Base-by-base conservation (phyloP, 2,329 filamentous ascomycete species). In the Monosporascus sp. region DNA sequence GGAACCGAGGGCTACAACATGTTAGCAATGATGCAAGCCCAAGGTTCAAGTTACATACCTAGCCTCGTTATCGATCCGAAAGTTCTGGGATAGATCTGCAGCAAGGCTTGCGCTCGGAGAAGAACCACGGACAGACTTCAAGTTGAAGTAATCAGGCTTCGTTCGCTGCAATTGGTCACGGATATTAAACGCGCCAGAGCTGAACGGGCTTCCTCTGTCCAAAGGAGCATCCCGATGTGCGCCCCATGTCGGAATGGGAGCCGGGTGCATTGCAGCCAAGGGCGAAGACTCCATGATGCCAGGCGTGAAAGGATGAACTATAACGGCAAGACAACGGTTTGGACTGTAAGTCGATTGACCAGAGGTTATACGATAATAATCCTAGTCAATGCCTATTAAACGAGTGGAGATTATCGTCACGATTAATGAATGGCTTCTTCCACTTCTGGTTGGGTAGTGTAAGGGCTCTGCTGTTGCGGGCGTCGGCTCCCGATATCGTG, bases 61-160 rank as follows among this genome's bases (percentile, higher is more conserved):
- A 67, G 88, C 70, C 52, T 83, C 79, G 56, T 74, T 90, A 72
- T 97, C 92, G 69, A 97, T 89, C 68, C 93, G 89, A 70, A 97
- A 96, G 76, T 97, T 99, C 69, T 96, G 91, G 54, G 92, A 97
- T 63, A 97, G 80, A 73, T 99, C 94, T 57, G 91, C 92, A 43
- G 92, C 93, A 62, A 99, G 77, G 66, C 90, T 96, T 50, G 90
- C 85, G 37, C 91, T 92, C 6, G 94, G 94, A 52, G 94, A 99
- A 20, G 92, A 96, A 48, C 90, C 90, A 61, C 84, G 84, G 64
- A 90, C 77, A 50, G 87, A 81, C 68, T 89, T 91, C 63, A 88
- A 72, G 64, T 80, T 85, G 75, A 97, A 96, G 75, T 94, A 96
- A 71, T 96, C 92, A 37, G 78, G 70, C 41, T 74, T 76, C 45